Evolutionary conservation across 2,329 filamentous ascomycete genomes (phyloP).

Genomic region (Pseudogymnoascus sp.): DNA sequence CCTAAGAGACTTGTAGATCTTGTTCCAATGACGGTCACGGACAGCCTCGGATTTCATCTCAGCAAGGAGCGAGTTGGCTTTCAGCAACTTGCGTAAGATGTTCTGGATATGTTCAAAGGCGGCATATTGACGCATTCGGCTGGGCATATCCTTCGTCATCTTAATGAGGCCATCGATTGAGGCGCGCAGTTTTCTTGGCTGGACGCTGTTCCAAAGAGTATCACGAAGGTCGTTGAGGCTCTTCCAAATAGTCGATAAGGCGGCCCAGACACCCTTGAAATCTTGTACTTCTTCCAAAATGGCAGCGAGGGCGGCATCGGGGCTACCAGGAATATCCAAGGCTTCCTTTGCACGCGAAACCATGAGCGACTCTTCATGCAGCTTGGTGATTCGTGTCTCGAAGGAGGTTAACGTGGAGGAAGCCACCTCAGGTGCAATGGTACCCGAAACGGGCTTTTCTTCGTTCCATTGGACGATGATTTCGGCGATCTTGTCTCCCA

Average conservation of each 20-base stretch:
- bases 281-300: slow-evolving; percentile 95
- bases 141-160: slow-evolving; percentile 99
- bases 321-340: slow-evolving; percentile 72
- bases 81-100: slow-evolving; percentile 77
- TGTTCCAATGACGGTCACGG: slow-evolving; percentile 91
- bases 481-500: slow-evolving; percentile 79
- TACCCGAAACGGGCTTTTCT: slow-evolving; percentile 93
- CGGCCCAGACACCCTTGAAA: slow-evolving; percentile 98
- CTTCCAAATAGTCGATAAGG: slow-evolving; percentile 90
- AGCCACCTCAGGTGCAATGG: slow-evolving; percentile 81
- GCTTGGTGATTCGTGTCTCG: slow-evolving; percentile 71
- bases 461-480: slow-evolving; percentile 85
- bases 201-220: slow-evolving; percentile 87
- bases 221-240: slow-evolving; percentile 91
- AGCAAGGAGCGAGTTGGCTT: slow-evolving; percentile 77
- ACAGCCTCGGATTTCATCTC: slow-evolving; percentile 97
- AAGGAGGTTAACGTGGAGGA: slow-evolving; percentile 75
- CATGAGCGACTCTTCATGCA: slow-evolving; percentile 85
- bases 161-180: slow-evolving; percentile 88
- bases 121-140: slow-evolving; percentile 96
- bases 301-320: slow-evolving; percentile 72
- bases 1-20: slow-evolving; percentile 93
- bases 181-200: slow-evolving; percentile 83
- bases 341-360: slow-evolving; percentile 96
- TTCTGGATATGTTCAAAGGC: slow-evolving; percentile 98